phyloP scores from a whole-genome alignment of 2,329 filamentous ascomycete species.

The Pseudophaeomoniella oleicola region DNA sequence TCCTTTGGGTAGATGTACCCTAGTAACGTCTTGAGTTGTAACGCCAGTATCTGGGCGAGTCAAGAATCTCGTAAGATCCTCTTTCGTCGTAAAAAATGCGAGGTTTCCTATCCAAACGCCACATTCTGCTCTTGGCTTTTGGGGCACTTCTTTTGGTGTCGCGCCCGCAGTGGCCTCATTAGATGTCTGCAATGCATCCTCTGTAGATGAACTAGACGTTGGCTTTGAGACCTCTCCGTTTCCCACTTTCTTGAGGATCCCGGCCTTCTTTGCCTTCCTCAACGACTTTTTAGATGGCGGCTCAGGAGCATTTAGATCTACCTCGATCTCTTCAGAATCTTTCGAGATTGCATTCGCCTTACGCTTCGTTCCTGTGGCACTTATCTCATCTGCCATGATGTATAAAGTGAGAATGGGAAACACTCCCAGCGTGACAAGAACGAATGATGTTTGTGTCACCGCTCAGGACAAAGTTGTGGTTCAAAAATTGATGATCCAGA shows the following conservation, averaged over 20 bases:
- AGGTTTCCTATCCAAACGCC: constrained; percentile 96
- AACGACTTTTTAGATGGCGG: constrained; percentile 89
- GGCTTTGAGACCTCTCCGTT: constrained; percentile 9
- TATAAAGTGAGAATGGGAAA: too few relatives aligned
- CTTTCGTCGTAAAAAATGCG: constrained; percentile 63
- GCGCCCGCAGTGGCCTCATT: constrained; percentile 18
- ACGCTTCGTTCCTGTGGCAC: constrained; percentile 8
- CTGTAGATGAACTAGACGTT: constrained; percentile 15
- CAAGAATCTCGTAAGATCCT: constrained; percentile 68
- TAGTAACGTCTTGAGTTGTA: constrained; percentile 44
- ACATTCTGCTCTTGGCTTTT: constrained; percentile 51
- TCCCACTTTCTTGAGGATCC: constrained; percentile 9
- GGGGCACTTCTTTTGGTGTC: constrained; percentile 14
- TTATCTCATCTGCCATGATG: too few relatives aligned
- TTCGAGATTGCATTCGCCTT: constrained; percentile 4
- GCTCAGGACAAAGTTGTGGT: too few relatives aligned
- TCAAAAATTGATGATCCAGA: too few relatives aligned
- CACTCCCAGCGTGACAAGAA: too few relatives aligned
- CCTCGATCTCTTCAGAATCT: constrained; percentile 54
- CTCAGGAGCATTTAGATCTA: constrained; percentile 79
- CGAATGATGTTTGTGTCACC: too few relatives aligned
- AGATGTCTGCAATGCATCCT: constrained; percentile 22
- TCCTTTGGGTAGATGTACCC: constrained; percentile 62
- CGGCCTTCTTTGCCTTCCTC: constrained; percentile 68
- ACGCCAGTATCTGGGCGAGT: constrained; percentile 28